Evolutionary conservation across 805 yeast genomes (phyloP).

Genomic region (Myxozyma sirexii): DNA sequence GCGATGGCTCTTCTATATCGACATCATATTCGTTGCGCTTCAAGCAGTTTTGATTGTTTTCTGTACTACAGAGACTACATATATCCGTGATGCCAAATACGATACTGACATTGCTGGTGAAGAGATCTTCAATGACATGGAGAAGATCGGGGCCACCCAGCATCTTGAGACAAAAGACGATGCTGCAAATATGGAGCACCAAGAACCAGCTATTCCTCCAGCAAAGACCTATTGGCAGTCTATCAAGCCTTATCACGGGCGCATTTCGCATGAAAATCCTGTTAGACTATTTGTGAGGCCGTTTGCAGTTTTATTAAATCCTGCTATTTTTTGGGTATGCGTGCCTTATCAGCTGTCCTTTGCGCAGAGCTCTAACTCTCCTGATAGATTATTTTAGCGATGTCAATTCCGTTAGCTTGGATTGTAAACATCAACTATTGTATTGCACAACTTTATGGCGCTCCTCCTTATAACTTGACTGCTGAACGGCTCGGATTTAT

Average conservation of each 20-base stretch:
- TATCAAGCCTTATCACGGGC: neutral
- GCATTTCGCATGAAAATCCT: neutral
- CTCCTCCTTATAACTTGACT: neutral
- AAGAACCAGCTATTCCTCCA: neutral
- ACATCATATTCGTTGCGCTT: neutral
- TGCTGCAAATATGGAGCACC: neutral
- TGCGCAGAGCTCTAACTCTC: too few species aligned
- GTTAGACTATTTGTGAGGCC: neutral
- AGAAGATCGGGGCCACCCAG: neutral
- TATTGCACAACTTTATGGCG: neutral
- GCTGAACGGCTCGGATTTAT: conserved; percentile 1
- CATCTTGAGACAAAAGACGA: neutral
- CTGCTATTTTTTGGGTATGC: neutral
- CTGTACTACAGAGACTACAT: conserved; percentile 2
- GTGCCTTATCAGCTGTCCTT: neutral
- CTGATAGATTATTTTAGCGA: neutral
- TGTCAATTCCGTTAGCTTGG: conserved; percentile 6
- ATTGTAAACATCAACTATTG: conserved; percentile 4
- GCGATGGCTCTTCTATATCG: conserved; percentile 25
- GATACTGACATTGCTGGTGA: conserved; percentile 4
- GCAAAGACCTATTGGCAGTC: neutral
- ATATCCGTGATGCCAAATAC: neutral
- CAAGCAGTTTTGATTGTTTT: neutral
- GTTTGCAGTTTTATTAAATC: neutral
- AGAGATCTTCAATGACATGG: neutral